Conservation (phyloP, 2,329 filamentous ascomycete genomes). For the Fusarium domesticum region DNA sequence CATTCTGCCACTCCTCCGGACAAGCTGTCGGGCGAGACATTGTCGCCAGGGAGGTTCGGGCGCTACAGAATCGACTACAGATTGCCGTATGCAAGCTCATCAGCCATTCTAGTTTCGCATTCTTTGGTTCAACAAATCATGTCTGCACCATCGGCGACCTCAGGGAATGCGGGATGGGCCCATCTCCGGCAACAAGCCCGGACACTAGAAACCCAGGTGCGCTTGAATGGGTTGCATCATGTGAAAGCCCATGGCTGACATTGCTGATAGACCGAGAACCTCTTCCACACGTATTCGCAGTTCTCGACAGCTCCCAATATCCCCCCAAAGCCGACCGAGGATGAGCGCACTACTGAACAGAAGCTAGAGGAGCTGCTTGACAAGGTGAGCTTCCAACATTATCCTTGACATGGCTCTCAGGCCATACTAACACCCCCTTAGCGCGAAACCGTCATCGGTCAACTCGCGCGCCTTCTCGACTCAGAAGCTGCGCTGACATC, state of each 20-base stretch:
- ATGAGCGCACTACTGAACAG: constrained; percentile 74
- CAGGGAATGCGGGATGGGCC: constrained; percentile 72
- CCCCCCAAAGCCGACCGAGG: constrained; percentile 77
- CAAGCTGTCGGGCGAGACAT: constrained; percentile 22
- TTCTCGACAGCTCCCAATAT: constrained; percentile 79
- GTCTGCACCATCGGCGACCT: constrained; percentile 48
- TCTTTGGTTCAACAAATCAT: constrained; percentile 35
- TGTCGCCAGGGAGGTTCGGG: constrained; percentile 26
- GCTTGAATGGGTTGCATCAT: constrained; percentile 19
- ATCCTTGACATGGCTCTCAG: constrained; percentile 1
- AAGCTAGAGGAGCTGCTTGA: constrained; percentile 83
- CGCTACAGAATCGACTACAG: constrained; percentile 12
- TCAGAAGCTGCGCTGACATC: constrained; percentile 83
- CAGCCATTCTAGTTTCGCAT: constrained; percentile 9
- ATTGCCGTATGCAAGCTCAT: constrained; percentile 12
- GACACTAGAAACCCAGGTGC: constrained; percentile 83
- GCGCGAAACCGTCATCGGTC: constrained; percentile 77
- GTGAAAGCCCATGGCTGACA: constrained; percentile 20
- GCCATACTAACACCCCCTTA: constrained; percentile 37
- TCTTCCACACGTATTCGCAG: constrained; percentile 86
- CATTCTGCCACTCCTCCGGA: constrained; percentile 27
- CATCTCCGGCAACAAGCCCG: constrained; percentile 92
- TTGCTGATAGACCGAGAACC: constrained; percentile 68
- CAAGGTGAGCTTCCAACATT: constrained; percentile 53
- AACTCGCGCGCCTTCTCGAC: constrained; percentile 86